Evolutionary conservation across 1,139 yeast species (phyloP).

Genomic region (Blastobotrys petasosporus): DNA sequence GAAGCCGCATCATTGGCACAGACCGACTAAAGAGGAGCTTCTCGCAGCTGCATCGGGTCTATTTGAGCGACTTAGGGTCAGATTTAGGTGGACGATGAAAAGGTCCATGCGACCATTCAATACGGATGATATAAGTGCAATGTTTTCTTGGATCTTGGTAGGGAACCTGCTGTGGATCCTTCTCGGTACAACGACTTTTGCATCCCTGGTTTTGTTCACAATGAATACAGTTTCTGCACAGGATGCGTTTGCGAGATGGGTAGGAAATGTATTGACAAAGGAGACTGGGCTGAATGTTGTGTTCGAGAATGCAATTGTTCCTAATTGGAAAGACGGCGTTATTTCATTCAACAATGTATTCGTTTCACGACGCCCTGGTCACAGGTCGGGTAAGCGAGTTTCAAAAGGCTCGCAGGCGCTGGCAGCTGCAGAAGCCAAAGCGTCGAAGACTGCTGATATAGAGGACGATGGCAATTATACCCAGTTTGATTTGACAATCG

Average conservation of each 20-base stretch:
- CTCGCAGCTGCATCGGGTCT: constrained; percentile 47
- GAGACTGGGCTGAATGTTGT: constrained; percentile 83
- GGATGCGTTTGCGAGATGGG: constrained; percentile 72
- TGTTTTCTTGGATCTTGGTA: constrained; percentile 84
- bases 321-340: constrained; percentile 88
- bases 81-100: constrained; percentile 66
- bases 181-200: constrained; percentile 84
- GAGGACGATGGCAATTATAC: constrained; percentile 91
- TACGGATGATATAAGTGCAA: constrained; percentile 82
- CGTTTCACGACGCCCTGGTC: constrained; percentile 72
- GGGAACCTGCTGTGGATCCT: constrained; percentile 76
- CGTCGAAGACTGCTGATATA: constrained; percentile 24
- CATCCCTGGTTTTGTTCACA: constrained; percentile 70
- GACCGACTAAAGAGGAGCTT: constrained; percentile 43
- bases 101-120: constrained; percentile 66
- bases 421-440: constrained; percentile 44
- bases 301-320: constrained; percentile 91
- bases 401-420: constrained; percentile 70
- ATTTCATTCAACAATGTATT: constrained; percentile 80
- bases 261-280: constrained; percentile 78
- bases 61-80: constrained; percentile 47
- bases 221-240: constrained; percentile 86
- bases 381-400: constrained; percentile 35
- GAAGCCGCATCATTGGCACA: constrained; percentile 12
- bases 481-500: constrained; percentile 86